A percentile compares a stretch with the other conserved stretches of the same genome.
These are phyloP conservation scores for Phaeomoniella chlamydospora DNA, from an alignment of 2,329 filamentous ascomycete genomes.

Conservation along the genomic window DNA sequence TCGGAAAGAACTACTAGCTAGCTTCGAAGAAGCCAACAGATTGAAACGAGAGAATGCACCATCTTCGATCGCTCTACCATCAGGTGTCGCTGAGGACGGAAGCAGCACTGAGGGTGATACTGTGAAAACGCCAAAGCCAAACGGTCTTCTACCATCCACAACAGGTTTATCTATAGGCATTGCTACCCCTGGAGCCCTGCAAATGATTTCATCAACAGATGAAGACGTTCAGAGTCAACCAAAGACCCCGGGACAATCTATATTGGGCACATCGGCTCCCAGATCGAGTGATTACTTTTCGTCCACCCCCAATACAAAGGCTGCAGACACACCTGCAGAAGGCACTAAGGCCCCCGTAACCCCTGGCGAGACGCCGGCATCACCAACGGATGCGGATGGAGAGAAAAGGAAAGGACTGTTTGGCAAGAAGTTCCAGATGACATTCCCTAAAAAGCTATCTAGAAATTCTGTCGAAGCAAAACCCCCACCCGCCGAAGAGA, in stretches of 20 bases:
- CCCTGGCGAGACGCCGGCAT: constrained; percentile 29
- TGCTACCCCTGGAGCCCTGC: constrained; percentile 2
- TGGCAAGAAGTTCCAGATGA: constrained; percentile 71
- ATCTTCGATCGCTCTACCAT: constrained; percentile 43
- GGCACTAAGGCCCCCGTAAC: constrained; percentile 35
- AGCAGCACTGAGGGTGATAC: constrained; percentile 19
- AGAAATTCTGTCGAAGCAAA: constrained; percentile 56
- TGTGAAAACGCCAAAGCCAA: constrained; percentile 1
- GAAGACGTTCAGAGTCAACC: constrained; percentile 36
- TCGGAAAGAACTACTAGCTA: constrained; percentile 53
- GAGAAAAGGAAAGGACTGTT: constrained; percentile 54
- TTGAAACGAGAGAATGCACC: constrained; percentile 45
- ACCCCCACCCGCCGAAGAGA: constrained; percentile 60
- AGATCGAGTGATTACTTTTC: constrained; percentile 64
- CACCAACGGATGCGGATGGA: constrained; percentile 43
- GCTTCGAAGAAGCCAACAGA: constrained; percentile 42
- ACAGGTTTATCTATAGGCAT: constrained; percentile 3
- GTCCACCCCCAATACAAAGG: constrained; percentile 35
- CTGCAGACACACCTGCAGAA: constrained; percentile 30
- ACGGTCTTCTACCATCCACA: constrained; percentile 2
- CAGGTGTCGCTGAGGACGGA: constrained; percentile 15
- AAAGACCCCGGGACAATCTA: constrained; percentile 33
- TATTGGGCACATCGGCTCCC: constrained; percentile 35
- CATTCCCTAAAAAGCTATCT: constrained; percentile 64
- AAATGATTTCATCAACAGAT: constrained; percentile 23